These are phyloP conservation scores for Chaetoscypha palmicola DNA, from an alignment of 2,329 filamentous ascomycete genomes.

Conservation along the genomic window DNA sequence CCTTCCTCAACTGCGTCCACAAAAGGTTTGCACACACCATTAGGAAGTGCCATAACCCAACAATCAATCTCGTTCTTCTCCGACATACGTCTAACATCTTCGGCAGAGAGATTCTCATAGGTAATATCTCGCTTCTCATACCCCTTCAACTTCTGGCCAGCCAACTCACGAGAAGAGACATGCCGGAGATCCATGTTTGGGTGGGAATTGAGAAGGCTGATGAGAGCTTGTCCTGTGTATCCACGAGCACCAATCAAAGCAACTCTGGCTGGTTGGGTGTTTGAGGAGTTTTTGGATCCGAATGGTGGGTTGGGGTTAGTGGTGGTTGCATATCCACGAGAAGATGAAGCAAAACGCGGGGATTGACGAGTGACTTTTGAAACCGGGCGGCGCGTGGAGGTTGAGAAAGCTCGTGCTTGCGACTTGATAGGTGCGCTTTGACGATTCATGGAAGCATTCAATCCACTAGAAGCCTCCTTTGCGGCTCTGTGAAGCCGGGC, in stretches of 20 bases:
- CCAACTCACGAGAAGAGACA: constrained; percentile 89
- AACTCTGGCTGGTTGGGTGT: constrained; percentile 68
- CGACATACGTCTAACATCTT: constrained; percentile 81
- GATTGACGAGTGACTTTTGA: constrained; percentile 16
- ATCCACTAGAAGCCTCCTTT: constrained; percentile 53
- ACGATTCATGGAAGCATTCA: constrained; percentile 42
- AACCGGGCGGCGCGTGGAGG: constrained; percentile 40
- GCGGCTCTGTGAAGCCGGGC: constrained; percentile 75
- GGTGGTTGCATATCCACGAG: constrained; percentile 51
- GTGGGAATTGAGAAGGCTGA: constrained; percentile 79
- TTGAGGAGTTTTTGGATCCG: constrained; percentile 81
- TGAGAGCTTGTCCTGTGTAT: constrained; percentile 87
- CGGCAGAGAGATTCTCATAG: constrained; percentile 83
- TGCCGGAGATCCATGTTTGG: constrained; percentile 84
- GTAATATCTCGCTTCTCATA: constrained; percentile 88
- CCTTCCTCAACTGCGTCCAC: constrained; percentile 79
- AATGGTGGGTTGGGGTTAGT: constrained; percentile 88
- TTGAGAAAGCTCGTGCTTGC: constrained; percentile 64
- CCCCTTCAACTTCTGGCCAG: constrained; percentile 76
- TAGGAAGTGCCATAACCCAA: constrained; percentile 97
- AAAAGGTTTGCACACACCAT: constrained; percentile 89
- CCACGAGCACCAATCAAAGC: constrained; percentile 87
- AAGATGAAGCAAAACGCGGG: constrained; percentile 18
- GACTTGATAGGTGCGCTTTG: constrained; percentile 43
- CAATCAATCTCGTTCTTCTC: constrained; percentile 81